A percentile compares a stretch with the other conserved stretches of the same genome.
phyloP scores from a whole-genome alignment of 306 rosid species.

The Dryas alaskensis region DNA sequence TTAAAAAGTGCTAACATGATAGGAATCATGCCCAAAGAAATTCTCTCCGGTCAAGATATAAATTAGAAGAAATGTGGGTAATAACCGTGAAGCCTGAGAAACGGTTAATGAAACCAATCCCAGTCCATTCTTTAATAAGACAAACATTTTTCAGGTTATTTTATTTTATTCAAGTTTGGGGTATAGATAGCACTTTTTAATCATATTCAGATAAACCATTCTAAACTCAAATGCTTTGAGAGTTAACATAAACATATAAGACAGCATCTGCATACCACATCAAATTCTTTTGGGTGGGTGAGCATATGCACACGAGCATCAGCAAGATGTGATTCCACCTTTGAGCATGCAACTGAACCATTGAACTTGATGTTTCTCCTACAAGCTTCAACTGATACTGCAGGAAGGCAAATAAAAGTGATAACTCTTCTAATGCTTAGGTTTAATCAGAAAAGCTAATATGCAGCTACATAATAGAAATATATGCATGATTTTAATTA shows the following conservation, averaged over 20 bases:
- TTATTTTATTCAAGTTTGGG: not conserved
- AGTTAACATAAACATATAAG: slow-evolving; percentile 5
- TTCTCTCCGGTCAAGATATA: not conserved
- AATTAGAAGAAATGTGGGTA: not conserved
- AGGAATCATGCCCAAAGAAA: not conserved
- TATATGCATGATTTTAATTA: not conserved
- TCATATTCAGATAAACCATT: slow-evolving; percentile 1
- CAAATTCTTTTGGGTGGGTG: slow-evolving; percentile 88
- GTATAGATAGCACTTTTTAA: not conserved
- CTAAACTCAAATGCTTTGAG: not conserved
- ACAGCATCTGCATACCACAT: slow-evolving; percentile 60
- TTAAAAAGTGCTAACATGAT: not conserved
- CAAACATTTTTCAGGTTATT: not conserved
- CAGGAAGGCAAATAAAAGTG: slow-evolving; percentile 17
- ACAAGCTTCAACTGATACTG: slow-evolving; percentile 93
- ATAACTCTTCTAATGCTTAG: slow-evolving; percentile 22
- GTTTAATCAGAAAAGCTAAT: slow-evolving; percentile 17
- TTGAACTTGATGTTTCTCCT: slow-evolving; percentile 93
- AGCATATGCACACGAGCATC: slow-evolving; percentile 98
- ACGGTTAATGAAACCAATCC: not conserved
- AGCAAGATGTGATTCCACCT: slow-evolving; percentile 90
- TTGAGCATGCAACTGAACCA: slow-evolving; percentile 79
- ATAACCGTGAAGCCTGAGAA: not conserved
- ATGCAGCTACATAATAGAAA: not conserved
- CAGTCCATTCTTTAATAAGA: not conserved